phyloP scores from a whole-genome alignment of 805 yeast genomes.

The Suhomyces tanzawaensis region DNA sequence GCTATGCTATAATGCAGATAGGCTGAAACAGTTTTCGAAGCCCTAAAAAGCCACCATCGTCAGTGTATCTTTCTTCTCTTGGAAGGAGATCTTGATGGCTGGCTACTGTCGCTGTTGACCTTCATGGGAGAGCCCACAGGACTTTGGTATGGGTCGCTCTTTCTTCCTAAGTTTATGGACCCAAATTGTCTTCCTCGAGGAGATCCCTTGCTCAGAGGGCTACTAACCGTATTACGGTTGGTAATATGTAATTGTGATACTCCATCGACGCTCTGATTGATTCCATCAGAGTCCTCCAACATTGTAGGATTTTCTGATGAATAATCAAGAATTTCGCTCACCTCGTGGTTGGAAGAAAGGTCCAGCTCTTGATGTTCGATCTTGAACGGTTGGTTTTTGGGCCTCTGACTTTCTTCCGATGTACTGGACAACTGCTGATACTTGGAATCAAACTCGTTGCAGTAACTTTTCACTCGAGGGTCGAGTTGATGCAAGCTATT shows the following conservation, averaged over 20 bases:
- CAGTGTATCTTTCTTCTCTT: constrained; percentile 7
- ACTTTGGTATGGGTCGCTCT: not conserved
- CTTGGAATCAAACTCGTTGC: not conserved
- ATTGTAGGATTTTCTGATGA: not conserved
- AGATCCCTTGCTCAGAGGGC: not conserved
- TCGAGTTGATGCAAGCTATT: constrained; percentile 1
- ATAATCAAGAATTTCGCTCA: not conserved
- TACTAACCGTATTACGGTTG: not conserved
- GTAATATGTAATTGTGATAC: constrained; percentile 14
- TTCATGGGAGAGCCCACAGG: not conserved
- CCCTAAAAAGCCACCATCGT: no score
- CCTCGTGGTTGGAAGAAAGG: not conserved
- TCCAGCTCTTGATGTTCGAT: constrained; percentile 11
- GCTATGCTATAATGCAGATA: no score
- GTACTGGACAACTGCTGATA: not conserved
- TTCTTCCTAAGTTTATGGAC: not conserved
- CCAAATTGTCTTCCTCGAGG: not conserved
- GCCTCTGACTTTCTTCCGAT: constrained; percentile 8
- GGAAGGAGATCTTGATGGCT: constrained; percentile 4
- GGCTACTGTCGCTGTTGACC: not conserved
- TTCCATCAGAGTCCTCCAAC: constrained; percentile 13
- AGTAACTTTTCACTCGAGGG: not conserved
- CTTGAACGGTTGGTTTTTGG: constrained; percentile 15
- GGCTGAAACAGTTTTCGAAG: no score
- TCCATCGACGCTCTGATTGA: constrained; percentile 15